These are phyloP conservation scores for Cyanodermella asteris DNA, from an alignment of 2,329 filamentous ascomycete species.

Conservation along the genomic window DNA sequence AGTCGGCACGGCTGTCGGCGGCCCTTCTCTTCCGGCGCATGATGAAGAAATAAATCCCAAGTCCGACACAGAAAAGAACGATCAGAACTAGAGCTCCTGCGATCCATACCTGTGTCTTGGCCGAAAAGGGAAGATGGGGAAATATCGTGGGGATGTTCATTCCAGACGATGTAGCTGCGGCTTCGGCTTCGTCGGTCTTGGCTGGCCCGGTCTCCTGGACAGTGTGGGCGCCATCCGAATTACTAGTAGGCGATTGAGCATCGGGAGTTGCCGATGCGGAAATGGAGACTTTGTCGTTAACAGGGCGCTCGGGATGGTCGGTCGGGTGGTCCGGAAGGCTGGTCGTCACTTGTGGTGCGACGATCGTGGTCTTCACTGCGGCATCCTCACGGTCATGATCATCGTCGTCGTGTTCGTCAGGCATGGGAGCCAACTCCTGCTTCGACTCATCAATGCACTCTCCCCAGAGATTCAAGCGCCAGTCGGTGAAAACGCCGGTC, in stretches of 20 bases:
- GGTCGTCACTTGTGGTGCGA: conserved; percentile 27
- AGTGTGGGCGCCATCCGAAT: conserved; percentile 12
- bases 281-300: conserved; percentile 33
- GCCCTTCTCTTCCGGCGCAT: conserved; percentile 56
- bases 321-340: conserved; percentile 26
- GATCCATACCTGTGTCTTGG: conserved; percentile 81
- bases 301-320: conserved; percentile 43
- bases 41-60: conserved; percentile 64
- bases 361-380: conserved; percentile 38
- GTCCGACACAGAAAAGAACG: conserved; percentile 54
- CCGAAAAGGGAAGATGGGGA: conserved; percentile 76
- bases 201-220: conserved; percentile 13
- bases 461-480: conserved; percentile 87
- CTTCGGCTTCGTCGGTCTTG: conserved; percentile 10
- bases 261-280: conserved; percentile 11
- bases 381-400: conserved; percentile 47
- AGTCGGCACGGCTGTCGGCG: conserved; percentile 57
- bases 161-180: conserved; percentile 18
- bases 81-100: conserved; percentile 75
- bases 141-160: conserved; percentile 59
- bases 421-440: conserved; percentile 57
- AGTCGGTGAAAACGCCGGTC: conserved; percentile 65
- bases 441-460: conserved; percentile 58
- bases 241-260: conserved; percentile 4
- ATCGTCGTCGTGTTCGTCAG: conserved; percentile 60